Conservation (phyloP, 306 rosid genomes). For the Lathyrus tuberosus region DNA sequence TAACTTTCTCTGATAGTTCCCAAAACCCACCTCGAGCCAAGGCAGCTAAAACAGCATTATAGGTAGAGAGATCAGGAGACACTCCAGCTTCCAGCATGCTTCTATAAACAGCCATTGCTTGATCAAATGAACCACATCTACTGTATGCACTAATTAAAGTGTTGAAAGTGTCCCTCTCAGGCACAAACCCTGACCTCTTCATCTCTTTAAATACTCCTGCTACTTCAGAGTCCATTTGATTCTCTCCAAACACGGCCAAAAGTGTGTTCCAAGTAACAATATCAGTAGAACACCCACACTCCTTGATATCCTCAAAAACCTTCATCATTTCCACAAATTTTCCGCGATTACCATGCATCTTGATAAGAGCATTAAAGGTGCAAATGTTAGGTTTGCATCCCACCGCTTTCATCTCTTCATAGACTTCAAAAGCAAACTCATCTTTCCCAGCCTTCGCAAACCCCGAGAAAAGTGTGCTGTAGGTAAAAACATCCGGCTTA, state of each 20-base stretch:
- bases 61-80: constrained; percentile 81
- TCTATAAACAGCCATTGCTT: constrained; percentile 78
- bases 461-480: constrained; percentile 86
- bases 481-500: constrained; percentile 82
- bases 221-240: constrained; percentile 81
- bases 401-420: constrained; percentile 65
- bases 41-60: constrained; percentile 89
- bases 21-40: constrained; percentile 93
- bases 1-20: constrained; percentile 83
- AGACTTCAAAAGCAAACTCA: constrained; percentile 61
- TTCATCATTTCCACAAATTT: constrained; percentile 87
- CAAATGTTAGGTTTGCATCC: constrained; percentile 90
- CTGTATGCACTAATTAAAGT: constrained; percentile 88
- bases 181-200: constrained; percentile 96
- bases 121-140: constrained; percentile 83
- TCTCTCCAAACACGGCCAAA: constrained; percentile 89
- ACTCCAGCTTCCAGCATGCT: constrained; percentile 90
- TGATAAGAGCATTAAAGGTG: constrained; percentile 84
- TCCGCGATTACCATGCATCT: constrained; percentile 92
- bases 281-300: constrained; percentile 66
- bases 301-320: constrained; percentile 73
- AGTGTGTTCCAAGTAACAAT: constrained; percentile 97
- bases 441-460: constrained; percentile 84
- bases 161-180: constrained; percentile 90
- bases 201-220: constrained; percentile 84